Conservation (phyloP, 805 yeast genomes). For the Candida loeiensis region DNA sequence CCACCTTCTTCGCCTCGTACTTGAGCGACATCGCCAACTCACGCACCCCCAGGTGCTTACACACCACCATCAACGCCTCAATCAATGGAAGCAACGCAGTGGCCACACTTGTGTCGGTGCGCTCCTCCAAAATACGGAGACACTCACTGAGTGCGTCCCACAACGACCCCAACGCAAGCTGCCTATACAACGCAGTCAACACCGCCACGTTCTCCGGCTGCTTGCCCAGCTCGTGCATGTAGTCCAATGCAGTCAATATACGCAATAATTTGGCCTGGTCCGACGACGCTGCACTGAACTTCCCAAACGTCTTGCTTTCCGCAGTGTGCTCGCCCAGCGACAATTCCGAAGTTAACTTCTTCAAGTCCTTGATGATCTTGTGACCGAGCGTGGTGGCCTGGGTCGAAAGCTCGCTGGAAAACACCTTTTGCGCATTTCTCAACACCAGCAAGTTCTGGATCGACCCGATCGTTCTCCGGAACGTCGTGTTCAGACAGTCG, state of each 20-base stretch:
- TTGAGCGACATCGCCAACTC: constrained; percentile 50
- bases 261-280: constrained; percentile 87
- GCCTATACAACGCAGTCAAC: constrained; percentile 59
- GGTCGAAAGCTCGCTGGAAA: constrained; percentile 63
- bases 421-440: constrained; percentile 56
- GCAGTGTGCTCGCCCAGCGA: not conserved
- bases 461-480: constrained; percentile 76
- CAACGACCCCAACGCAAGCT: constrained; percentile 66
- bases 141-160: constrained; percentile 86
- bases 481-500: constrained; percentile 81
- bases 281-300: constrained; percentile 75
- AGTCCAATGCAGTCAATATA: constrained; percentile 83
- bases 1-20: constrained; percentile 60
- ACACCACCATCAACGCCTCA: constrained; percentile 94
- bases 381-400: constrained; percentile 61
- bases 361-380: constrained; percentile 52
- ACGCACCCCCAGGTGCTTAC: constrained; percentile 73
- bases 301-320: constrained; percentile 34
- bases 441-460: constrained; percentile 72
- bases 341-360: constrained; percentile 33
- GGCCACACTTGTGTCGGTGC: constrained; percentile 43
- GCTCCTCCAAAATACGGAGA: constrained; percentile 26
- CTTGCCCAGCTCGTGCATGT: constrained; percentile 52
- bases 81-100: constrained; percentile 81
- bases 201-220: constrained; percentile 13